Percentiles rank a stretch among this genome's conserved stretches.
phyloP scores from a whole-genome alignment of 257 asterid species.

The Coffea canephora region DNA sequence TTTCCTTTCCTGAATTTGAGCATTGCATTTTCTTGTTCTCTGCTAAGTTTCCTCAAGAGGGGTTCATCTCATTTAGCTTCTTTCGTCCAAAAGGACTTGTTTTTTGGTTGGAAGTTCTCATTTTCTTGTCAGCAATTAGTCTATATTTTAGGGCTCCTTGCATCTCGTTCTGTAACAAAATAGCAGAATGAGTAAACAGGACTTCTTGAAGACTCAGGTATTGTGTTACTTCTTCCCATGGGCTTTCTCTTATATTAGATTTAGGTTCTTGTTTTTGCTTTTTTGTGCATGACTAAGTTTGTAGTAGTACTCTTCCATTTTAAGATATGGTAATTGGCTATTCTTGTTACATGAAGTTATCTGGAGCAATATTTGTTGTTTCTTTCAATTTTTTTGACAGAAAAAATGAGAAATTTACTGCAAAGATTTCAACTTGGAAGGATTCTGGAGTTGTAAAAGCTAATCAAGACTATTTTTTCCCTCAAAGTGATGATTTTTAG shows the following conservation, averaged over 20 bases:
- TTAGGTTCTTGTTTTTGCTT: not conserved
- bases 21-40: not conserved
- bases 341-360: not conserved
- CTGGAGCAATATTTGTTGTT: not conserved
- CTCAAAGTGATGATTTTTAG: not conserved
- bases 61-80: not conserved
- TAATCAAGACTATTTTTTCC: not conserved
- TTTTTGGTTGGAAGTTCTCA: not conserved
- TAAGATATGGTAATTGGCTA: not conserved
- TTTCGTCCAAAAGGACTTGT: not conserved
- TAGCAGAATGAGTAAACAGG: constrained; percentile 52
- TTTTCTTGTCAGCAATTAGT: not conserved
- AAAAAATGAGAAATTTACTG: not conserved
- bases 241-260: not conserved
- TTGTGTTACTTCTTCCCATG: not conserved
- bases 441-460: not conserved
- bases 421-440: not conserved
- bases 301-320: not conserved
- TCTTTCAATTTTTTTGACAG: not conserved
- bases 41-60: not conserved
- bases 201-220: constrained; percentile 61
- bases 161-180: not conserved
- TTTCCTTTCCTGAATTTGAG: not conserved
- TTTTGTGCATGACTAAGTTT: not conserved
- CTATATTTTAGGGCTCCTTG: not conserved